Percentiles rank a stretch among this genome's conserved stretches.
Conservation (phyloP, 129 eudicot species). For the Centella asiatica region DNA sequence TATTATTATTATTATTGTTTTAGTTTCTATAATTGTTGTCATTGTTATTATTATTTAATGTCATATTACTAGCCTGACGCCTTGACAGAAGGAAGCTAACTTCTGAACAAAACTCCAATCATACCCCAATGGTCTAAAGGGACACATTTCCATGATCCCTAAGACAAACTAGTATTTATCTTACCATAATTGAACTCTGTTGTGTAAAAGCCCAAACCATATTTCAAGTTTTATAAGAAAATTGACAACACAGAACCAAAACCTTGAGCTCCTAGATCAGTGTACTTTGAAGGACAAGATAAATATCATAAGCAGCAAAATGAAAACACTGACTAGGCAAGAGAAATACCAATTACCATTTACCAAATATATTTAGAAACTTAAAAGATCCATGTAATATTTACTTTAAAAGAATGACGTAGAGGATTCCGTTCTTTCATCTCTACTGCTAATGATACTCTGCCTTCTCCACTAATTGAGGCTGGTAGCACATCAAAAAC, state of each 20-base stretch:
- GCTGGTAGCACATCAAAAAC: conserved; percentile 92
- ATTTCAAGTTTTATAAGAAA: neutral
- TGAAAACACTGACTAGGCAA: neutral
- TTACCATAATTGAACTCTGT: neutral
- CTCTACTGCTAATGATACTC: conserved; percentile 73
- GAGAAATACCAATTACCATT: neutral
- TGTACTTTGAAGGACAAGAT: neutral
- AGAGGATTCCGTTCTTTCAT: conserved; percentile 79
- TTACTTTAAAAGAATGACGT: conserved; percentile 87
- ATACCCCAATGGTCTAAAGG: no score
- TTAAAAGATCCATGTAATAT: conserved; percentile 3
- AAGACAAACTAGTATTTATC: no score
- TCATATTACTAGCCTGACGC: no score
- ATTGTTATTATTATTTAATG: no score
- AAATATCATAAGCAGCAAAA: conserved; percentile 2
- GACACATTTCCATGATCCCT: no score
- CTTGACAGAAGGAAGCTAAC: no score
- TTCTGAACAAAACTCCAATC: no score
- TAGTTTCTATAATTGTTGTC: no score
- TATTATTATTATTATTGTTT: no score
- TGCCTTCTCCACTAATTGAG: conserved; percentile 68
- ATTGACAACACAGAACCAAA: neutral
- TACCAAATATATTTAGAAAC: neutral
- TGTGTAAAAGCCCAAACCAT: neutral
- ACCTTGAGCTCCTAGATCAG: neutral